Conservation (phyloP, 768 basidiomycete species). For the Phlebiopsis flavidoalba region DNA sequence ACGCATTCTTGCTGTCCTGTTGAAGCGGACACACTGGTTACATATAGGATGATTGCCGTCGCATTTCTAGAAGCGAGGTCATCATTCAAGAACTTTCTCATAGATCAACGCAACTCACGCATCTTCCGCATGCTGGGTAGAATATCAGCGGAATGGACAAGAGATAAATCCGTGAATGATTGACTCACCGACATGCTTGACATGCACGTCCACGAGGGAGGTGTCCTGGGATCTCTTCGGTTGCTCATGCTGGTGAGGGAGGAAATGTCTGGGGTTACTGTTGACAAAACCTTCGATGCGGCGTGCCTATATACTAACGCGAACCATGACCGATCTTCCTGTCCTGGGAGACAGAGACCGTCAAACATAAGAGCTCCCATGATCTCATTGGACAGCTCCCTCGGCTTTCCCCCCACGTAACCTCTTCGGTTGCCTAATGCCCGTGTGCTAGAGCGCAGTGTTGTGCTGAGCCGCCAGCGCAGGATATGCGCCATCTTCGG, state of each 20-base stretch:
- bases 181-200: constrained; percentile 8
- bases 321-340: not conserved
- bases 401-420: not conserved
- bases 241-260: not conserved
- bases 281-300: not conserved
- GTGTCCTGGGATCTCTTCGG: not conserved
- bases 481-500: not conserved
- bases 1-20: constrained; percentile 42
- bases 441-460: not conserved
- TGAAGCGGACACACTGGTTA: constrained; percentile 52
- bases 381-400: not conserved
- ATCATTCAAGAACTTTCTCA: not conserved
- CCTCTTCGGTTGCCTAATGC: not conserved
- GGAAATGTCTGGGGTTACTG: not conserved
- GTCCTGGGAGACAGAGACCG: not conserved
- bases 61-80: constrained; percentile 45
- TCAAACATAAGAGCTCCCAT: not conserved
- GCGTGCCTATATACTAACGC: not conserved
- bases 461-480: not conserved
- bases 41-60: constrained; percentile 59
- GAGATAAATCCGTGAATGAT: not conserved
- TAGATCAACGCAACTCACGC: constrained; percentile 25
- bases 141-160: not conserved
- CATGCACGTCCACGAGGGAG: constrained; percentile 11
- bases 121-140: constrained; percentile 1